Evolutionary conservation across 2,329 filamentous ascomycete species (phyloP).

Genomic region (Dothistroma septosporum): DNA sequence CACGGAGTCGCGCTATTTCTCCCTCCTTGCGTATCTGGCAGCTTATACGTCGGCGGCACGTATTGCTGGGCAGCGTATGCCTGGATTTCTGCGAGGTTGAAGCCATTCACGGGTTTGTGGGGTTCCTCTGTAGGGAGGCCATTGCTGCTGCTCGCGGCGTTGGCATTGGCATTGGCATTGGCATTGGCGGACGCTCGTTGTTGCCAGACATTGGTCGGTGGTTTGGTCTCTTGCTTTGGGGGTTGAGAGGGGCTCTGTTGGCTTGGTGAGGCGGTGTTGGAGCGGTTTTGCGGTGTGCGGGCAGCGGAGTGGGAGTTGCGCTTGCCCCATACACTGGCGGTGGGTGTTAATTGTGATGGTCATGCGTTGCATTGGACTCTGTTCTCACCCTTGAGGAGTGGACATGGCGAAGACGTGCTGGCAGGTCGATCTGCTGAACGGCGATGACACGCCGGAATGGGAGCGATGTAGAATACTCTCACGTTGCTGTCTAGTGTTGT

Average conservation of each 20-base stretch:
- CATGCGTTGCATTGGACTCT: neutral
- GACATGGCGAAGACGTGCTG: neutral
- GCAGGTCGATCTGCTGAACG: neutral
- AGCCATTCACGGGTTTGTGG: constrained; percentile 32
- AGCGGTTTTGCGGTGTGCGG: constrained; percentile 31
- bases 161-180: neutral
- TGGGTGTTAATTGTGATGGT: neutral
- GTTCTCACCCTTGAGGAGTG: neutral
- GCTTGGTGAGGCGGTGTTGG: constrained; percentile 26
- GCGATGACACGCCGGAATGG: no score
- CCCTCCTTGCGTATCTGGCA: constrained; percentile 1
- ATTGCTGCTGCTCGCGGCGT: constrained; percentile 18
- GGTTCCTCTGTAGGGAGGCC: constrained; percentile 29
- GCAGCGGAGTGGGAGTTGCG: constrained; percentile 23
- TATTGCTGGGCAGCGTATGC: constrained; percentile 41
- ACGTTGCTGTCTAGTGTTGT: no score
- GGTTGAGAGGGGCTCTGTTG: constrained; percentile 18
- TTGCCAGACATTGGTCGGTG: constrained; percentile 24
- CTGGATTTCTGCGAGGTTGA: constrained; percentile 44
- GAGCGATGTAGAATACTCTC: no score
- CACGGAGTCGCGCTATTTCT: constrained; percentile 36
- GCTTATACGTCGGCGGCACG: constrained; percentile 27
- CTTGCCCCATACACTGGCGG: constrained; percentile 8
- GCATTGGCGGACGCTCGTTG: constrained; percentile 15
- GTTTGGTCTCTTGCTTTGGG: constrained; percentile 14